Base-by-base conservation (phyloP, 2,329 filamentous ascomycete species). In the Talaromyces pinophilus region DNA sequence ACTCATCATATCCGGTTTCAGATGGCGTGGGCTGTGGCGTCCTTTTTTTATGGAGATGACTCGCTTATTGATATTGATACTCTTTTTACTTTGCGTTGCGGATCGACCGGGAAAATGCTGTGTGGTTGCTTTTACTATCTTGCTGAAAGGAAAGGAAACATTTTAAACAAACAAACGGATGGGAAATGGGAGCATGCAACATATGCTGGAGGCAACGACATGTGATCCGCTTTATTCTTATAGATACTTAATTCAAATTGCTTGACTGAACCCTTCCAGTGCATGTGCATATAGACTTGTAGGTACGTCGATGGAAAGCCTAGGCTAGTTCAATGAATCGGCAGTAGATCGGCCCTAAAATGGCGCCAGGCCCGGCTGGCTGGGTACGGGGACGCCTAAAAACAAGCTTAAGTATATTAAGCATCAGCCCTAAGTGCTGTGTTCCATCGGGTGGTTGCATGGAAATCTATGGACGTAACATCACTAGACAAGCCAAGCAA, bases 11-110 rank as follows among this genome's bases (percentile, higher is more conserved):
- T 68, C 42, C 63, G 64, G 63, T 57, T 64, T 67, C 46, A 67
- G 64, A 63, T 67, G 67, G 67, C 61, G 64, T 68, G 68, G 66
- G 63, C 50, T 67, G 22, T 62, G 68, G 68, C 68, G 68, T 69
- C 68, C 40, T 62, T 44, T 63, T 46, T 59, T 59, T 46, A 60
- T 44, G 57, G 38, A 57, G 30, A 54, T 55, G 54, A 52, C 42
- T 67, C 35, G 48, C 38, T 60, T 67, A 50, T 28, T 44, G 55
- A 30, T 59, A 57, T 25, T 42, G 57, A 30, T 59, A 59, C 40
- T 44, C 35, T 50, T 52, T 54, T 35, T 35, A 13, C 22, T 42
- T 57, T 62, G 33, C 50, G 54, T 28, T 60, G 64, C 59, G 59
- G 19, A 59, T 48, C 55, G 64, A 62, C 38, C 54, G 57, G 59